Evolutionary conservation across 257 asterid species (phyloP).

Genomic region (Marsdenia floribunda): DNA sequence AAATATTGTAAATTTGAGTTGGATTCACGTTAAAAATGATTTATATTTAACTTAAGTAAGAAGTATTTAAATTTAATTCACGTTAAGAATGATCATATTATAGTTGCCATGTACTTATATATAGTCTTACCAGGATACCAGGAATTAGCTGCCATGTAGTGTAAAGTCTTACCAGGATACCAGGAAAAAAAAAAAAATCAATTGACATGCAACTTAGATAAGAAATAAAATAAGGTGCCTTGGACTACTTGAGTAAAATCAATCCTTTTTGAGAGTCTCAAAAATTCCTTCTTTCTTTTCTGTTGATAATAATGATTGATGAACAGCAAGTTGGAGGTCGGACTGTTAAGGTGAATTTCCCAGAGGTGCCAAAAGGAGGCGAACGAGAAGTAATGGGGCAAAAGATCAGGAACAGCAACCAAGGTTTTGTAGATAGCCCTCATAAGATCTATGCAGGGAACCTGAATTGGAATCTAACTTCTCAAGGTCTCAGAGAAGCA

Average conservation of each 20-base stretch:
- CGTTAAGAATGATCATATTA: too few relatives aligned
- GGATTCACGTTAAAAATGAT: too few relatives aligned
- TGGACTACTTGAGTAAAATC: not conserved
- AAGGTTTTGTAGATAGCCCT: conserved; percentile 73
- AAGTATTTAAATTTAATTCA: too few relatives aligned
- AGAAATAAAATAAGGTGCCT: not conserved
- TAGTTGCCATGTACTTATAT: too few relatives aligned
- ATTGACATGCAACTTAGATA: too few relatives aligned
- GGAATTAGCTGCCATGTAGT: too few relatives aligned
- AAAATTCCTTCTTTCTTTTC: not conserved
- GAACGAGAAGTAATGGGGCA: conserved; percentile 75
- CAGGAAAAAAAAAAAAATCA: too few relatives aligned
- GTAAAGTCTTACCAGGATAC: too few relatives aligned
- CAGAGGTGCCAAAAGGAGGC: conserved; percentile 94
- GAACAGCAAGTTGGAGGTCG: conserved; percentile 86
- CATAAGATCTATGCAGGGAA: conserved; percentile 77
- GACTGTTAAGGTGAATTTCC: conserved; percentile 78
- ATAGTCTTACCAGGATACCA: too few relatives aligned
- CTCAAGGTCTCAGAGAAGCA: conserved; percentile 67
- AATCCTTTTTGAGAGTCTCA: too few relatives aligned
- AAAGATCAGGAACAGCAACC: conserved; percentile 56
- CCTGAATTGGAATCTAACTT: conserved; percentile 74
- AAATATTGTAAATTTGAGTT: too few relatives aligned
- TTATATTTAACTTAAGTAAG: too few relatives aligned
- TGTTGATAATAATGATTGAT: conserved; percentile 7